Evolutionary conservation across 768 basidiomycete genomes (phyloP).

Genomic region (Bullera alba): DNA sequence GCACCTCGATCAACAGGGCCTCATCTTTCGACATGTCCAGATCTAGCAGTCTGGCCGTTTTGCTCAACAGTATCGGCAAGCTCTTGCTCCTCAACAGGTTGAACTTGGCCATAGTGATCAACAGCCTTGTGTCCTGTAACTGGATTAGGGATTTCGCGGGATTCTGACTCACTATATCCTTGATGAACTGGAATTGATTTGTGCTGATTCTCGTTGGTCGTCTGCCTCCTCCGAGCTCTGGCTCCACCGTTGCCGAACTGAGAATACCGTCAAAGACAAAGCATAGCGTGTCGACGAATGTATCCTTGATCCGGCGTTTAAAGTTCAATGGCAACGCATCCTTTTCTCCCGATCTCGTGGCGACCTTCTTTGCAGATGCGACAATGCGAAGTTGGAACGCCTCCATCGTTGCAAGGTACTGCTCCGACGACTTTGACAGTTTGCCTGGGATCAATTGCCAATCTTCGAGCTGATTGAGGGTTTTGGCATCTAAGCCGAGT

Average conservation of each 20-base stretch:
- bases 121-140: constrained; percentile 70
- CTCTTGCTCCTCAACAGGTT: constrained; percentile 62
- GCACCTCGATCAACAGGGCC: constrained; percentile 67
- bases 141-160: constrained; percentile 17
- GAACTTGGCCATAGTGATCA: constrained; percentile 86
- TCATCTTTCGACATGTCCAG: constrained; percentile 65
- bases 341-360: constrained; percentile 16
- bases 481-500: constrained; percentile 59
- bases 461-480: constrained; percentile 77
- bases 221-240: constrained; percentile 6
- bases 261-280: constrained; percentile 30
- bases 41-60: constrained; percentile 71
- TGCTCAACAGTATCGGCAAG: constrained; percentile 70
- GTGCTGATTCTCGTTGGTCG: constrained; percentile 32
- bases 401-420: constrained; percentile 70
- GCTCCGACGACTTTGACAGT: constrained; percentile 55
- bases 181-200: constrained; percentile 47
- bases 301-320: constrained; percentile 32
- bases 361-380: constrained; percentile 20
- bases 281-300: constrained; percentile 35
- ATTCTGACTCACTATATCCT: constrained; percentile 25
- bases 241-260: constrained; percentile 9
- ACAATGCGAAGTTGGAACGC: constrained; percentile 56
- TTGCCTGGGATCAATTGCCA: constrained; percentile 52
- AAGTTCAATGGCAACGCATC: constrained; percentile 19